Conservation (phyloP, 805 yeast genomes). For the Saturnispora kantuleensis region DNA sequence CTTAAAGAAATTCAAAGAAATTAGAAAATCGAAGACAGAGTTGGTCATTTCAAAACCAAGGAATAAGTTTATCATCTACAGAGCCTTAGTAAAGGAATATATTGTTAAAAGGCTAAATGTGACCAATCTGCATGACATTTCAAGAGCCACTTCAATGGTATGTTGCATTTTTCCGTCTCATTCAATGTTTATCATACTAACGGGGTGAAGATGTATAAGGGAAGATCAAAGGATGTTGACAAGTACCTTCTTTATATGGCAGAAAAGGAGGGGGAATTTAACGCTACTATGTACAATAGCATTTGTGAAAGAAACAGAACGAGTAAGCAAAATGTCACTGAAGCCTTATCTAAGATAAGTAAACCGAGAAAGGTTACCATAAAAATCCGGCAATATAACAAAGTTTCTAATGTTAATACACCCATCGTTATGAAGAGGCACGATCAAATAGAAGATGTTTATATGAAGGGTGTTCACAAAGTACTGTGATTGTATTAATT, state of each 20-base stretch:
- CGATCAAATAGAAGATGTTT: conserved; percentile 1
- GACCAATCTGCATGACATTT: background rate
- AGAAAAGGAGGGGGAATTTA: background rate
- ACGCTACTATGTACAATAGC: background rate
- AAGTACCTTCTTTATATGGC: conserved; percentile 3
- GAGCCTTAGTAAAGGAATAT: conserved; percentile 2
- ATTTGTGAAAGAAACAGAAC: background rate
- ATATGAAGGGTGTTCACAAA: background rate
- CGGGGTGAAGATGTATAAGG: background rate
- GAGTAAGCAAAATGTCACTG: background rate
- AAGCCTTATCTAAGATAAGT: background rate
- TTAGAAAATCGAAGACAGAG: conserved; percentile 6
- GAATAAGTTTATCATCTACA: conserved; percentile 11
- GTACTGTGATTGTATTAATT: too few species aligned
- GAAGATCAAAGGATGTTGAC: conserved; percentile 1
- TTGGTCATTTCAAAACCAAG: conserved; percentile 8
- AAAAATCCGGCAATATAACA: background rate
- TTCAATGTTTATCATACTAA: background rate
- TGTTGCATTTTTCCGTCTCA: background rate
- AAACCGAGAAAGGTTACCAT: background rate
- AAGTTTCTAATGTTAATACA: background rate
- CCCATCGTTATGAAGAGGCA: background rate
- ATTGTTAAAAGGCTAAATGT: background rate
- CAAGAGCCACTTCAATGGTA: conserved; percentile 7
- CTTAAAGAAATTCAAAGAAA: conserved; percentile 4